Base-by-base conservation (phyloP, 2,329 filamentous ascomycete species). In the Apiospora marii region DNA sequence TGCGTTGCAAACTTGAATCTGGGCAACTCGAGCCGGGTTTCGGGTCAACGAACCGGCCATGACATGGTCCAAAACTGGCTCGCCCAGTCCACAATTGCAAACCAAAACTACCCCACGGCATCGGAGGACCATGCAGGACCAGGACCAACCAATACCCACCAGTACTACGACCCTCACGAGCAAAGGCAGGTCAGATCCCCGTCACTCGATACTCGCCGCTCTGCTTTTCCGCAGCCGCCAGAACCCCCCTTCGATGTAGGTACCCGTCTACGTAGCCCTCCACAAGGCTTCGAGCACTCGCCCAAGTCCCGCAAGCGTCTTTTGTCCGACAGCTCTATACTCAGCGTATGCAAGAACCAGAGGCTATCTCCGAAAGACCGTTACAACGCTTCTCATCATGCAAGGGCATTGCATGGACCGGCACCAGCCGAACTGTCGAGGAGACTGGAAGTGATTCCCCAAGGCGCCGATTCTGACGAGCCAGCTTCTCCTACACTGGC, bases 61-160 rank as follows among this genome's bases (percentile, higher is more conserved):
- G 74, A 73, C 67, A 70, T 76, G 70, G 78, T 81, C 68, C 73
- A 79, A 73, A 77, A 72, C 69, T 81, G 79, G 79, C 74, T 81
- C 72, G 76, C 68, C 24, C 67, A 68, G 43, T 44, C 67, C 41
- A 48, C 41, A 48, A 30, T 68, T 44, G 41, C 67, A 68, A 48
- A 10, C 67, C 67, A 68, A 68, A 46, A 48, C 67, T 44, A 44
- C 41, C 44, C 67, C 67, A 68, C 67, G 44, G 67, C 22, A 68
- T 44, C 41, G 4, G 67, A 64, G 58, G 30, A 34, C 53, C 34
- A 41, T 4, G 34, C n/a, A 37, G 58, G 19, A 64, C 58, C 58
- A 64, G n/a, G 19, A 64, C 58, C 58, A 64, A n/a, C 1, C 58
- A n/a, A 64, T 64, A 64, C 34, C 58, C 58, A 64, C 58, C 58